These are phyloP conservation scores for Rutstroemia sydowiana DNA, from an alignment of 2,329 filamentous ascomycete species.

Conservation along the genomic window DNA sequence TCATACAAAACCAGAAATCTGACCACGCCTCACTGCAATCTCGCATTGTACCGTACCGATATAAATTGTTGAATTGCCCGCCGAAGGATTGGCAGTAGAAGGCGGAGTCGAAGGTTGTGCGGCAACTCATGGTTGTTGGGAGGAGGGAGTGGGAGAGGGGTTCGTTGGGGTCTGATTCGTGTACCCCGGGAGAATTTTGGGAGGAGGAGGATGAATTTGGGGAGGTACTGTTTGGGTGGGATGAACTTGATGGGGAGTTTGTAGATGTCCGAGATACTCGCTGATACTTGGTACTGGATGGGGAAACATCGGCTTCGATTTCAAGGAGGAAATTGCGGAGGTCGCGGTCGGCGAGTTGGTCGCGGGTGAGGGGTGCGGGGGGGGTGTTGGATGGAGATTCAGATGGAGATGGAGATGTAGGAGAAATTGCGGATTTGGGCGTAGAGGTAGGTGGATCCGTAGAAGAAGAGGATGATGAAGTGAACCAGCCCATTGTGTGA, in stretches of 20 bases:
- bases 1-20: conserved; percentile 98
- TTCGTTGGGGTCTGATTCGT: conserved; percentile 22
- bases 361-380: conserved; percentile 20
- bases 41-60: conserved; percentile 73
- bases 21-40: conserved; percentile 80
- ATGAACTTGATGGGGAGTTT: no score
- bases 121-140: conserved; percentile 80
- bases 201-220: conserved; percentile 8
- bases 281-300: conserved; percentile 24
- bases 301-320: conserved; percentile 24
- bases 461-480: conserved; percentile 38
- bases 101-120: conserved; percentile 81
- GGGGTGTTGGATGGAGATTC: conserved; percentile 8
- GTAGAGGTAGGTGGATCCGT: conserved; percentile 11
- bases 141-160: conserved; percentile 62
- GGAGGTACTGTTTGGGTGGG: no score
- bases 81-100: conserved; percentile 91
- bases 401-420: conserved; percentile 13
- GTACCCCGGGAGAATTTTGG: no score
- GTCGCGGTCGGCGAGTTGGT: conserved; percentile 29
- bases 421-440: conserved; percentile 6
- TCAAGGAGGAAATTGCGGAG: conserved; percentile 30
- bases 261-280: conserved; percentile 17
- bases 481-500: conserved; percentile 54
- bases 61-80: conserved; percentile 86